Percentiles rank a stretch among this genome's conserved stretches.
phyloP scores from a whole-genome alignment of 2,329 filamentous ascomycete genomes.

The Fusarium anthophilum region DNA sequence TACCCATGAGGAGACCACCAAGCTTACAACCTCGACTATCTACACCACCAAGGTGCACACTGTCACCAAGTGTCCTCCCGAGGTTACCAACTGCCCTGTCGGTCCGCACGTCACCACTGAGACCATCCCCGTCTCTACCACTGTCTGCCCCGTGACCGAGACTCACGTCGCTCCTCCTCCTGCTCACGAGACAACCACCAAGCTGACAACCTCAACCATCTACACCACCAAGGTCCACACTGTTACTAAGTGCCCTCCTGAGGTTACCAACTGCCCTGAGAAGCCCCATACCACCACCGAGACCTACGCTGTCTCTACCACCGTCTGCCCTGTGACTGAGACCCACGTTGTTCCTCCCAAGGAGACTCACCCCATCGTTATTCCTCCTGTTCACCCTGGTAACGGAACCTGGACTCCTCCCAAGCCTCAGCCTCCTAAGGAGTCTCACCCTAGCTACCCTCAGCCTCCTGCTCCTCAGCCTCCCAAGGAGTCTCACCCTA shows the following conservation, averaged over 20 bases:
- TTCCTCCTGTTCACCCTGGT: conserved; percentile 10
- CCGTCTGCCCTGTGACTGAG: conserved; percentile 34
- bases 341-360: conserved; percentile 4
- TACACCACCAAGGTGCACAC: conserved; percentile 30
- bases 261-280: conserved; percentile 29
- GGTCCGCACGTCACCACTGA: conserved; percentile 22
- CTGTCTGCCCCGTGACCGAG: conserved; percentile 27
- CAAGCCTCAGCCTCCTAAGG: conserved; percentile 22
- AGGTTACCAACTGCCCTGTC: conserved; percentile 11
- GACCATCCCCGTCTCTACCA: conserved; percentile 23
- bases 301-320: conserved; percentile 30
- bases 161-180: background rate
- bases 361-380: conserved; percentile 1
- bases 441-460: background rate
- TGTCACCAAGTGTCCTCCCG: conserved; percentile 22
- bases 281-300: conserved; percentile 23
- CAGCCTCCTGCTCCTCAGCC: conserved; percentile 1
- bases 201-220: conserved; percentile 17
- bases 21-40: conserved; percentile 19
- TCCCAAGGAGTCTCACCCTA: conserved; percentile 11
- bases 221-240: conserved; percentile 35
- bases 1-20: conserved; percentile 19
- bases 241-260: conserved; percentile 28
- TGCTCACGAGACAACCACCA: conserved; percentile 18
- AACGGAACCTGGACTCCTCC: conserved; percentile 25